Evolutionary conservation across 768 basidiomycete genomes (phyloP), one percentile per base, ranked within the genome.

Genomic region (Russula ochroleuca): DNA sequence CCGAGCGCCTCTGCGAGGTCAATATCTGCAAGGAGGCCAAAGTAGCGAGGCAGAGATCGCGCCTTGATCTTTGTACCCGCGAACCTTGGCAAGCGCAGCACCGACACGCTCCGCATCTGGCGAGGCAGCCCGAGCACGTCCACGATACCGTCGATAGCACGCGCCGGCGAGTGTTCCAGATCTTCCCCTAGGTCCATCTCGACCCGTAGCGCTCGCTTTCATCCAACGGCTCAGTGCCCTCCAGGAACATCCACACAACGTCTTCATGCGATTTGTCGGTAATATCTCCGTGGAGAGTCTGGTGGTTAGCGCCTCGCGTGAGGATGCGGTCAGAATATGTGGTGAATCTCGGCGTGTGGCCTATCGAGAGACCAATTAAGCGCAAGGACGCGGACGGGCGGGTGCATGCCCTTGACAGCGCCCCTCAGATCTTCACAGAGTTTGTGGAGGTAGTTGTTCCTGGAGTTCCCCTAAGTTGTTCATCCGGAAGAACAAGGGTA

Each of bases 211-310:
- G 64, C 72, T 92, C 86, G 17, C 69, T 68, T 2, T 78, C 75
- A 1, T 79, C 73, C 9, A 98, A 85, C 67, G 83, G 80, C 67
- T 94, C 84, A 0, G 78, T 73, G n/a, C 75, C 66, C 28, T 75
- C 77, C 58, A 98, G 75, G 76, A 99, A 98, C 74, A 78, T 79
- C 85, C 86, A 86, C n/a, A 98, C 73, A 21, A 95, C 83, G 6
- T 83, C 78, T 73, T 97, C 94, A 74, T 98, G 91, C 31, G 74
- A 69, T 59, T 80, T 81, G 19, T 75, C 72, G 17, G 72, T 60
- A n/a, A n/a, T n/a, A 66, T 87, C 84, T 0, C 87, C 85, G 41
- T 81, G 84, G 0, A 99, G 82, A 0, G 83, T 82, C 72, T 98
- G 90, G 76, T 99, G 97, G 66, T 88, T 90, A 5, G 84, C 81